Evolutionary conservation across 371 early-diverging fungal genomes (phyloP), one percentile per base, ranked within the genome.

Genomic region (Apophysomyces trapeziformis): DNA sequence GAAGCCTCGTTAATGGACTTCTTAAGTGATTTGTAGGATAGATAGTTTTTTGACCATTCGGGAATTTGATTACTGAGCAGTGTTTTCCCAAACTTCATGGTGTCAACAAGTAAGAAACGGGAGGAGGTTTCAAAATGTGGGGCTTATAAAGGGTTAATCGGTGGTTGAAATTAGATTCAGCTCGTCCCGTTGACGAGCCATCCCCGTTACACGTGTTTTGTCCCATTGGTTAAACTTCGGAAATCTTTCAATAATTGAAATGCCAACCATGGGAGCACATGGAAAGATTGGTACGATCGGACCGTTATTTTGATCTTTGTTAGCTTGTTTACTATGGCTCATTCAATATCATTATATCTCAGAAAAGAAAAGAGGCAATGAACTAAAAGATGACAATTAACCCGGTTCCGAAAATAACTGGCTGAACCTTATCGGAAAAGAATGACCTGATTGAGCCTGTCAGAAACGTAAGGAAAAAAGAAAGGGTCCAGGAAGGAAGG

Each of bases 51-150:
- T 37, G 85, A 77, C 92, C 92, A 91, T 69, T 91, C 92, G 56
- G 89, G 88, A 64, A 87, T 83, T 71, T 90, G 89, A 65, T 84
- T 87, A 58, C 80, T 73, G 45, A 75, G 47, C 4, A 90, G 68
- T 5, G 86, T 82, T 66, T 90, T 90, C 66, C 92, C 90, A 70
- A 91, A 92, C 77, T 92, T 92, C 91, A 92, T 90, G 18, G 26
- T 62, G 32, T 37, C 61, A 38, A 36, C 16, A 57, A 44, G 32
- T 26, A 69, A 46, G 54, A 60, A 58, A 67, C 65, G 26, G 56
- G 56, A 67, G 66, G 21, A 66, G 46, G 38, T 57, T 38, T 39
- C 37, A 7, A 58, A 58, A 36, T 21, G 46, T 36, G 26, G 36
- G 32, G 32, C 47, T 13, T 45, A 18, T 46, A 45, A 13, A 61